These are phyloP conservation scores for Penicillium concentricum DNA, from an alignment of 2,329 filamentous ascomycete genomes.

Conservation along the genomic window DNA sequence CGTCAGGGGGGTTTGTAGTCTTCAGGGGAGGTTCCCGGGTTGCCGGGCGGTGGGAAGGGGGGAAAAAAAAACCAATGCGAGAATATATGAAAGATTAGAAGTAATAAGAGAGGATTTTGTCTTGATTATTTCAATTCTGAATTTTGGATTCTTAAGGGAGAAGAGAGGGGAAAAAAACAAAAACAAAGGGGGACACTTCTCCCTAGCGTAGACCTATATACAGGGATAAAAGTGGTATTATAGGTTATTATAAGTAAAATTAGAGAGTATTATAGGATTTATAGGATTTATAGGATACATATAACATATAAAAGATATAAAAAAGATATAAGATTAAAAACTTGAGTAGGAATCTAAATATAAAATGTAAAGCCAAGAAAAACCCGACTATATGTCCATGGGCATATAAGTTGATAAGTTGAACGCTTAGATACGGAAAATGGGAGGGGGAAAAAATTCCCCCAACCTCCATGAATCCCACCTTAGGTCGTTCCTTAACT, in stretches of 20 bases:
- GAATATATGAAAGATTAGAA: background rate
- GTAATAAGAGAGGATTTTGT: background rate
- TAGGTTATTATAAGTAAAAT: background rate
- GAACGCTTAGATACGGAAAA: conserved; percentile 16
- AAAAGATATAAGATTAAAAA: too few species aligned
- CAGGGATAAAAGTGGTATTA: background rate
- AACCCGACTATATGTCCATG: too few species aligned
- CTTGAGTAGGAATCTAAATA: too few species aligned
- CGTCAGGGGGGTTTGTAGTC: background rate
- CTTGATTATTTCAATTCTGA: background rate
- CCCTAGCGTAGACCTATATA: background rate
- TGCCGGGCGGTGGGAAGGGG: conserved; percentile 18
- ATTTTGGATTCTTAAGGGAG: background rate
- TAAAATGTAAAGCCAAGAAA: too few species aligned
- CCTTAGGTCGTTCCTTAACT: conserved; percentile 3
- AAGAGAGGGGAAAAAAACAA: background rate
- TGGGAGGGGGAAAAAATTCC: background rate
- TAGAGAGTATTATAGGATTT: background rate
- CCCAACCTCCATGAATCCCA: conserved; percentile 8
- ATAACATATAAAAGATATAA: background rate
- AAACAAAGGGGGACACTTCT: background rate
- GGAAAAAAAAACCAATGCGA: background rate
- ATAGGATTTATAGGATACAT: background rate
- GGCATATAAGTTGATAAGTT: background rate
- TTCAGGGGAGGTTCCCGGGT: conserved; percentile 22